A percentile compares a stretch with the other conserved stretches of the same genome.
These are phyloP conservation scores for Fusarium coffeatum DNA, from an alignment of 2,329 filamentous ascomycete species.

Conservation along the genomic window DNA sequence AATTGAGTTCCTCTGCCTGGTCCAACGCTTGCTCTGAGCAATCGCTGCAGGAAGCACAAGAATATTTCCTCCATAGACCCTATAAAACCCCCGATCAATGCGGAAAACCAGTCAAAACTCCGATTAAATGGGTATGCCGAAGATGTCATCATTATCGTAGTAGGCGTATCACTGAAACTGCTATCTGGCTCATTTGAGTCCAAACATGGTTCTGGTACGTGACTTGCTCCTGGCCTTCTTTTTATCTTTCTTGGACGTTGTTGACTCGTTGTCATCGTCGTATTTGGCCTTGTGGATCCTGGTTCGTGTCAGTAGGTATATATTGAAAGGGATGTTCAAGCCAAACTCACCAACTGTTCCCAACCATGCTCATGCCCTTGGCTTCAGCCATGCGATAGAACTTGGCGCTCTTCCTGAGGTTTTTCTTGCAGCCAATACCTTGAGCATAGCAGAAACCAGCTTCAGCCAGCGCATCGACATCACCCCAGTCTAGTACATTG, in stretches of 20 bases:
- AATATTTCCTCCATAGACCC: slow-evolving; percentile 30
- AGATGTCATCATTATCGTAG: slow-evolving; percentile 49
- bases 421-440: slow-evolving; percentile 93
- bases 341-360: slow-evolving; percentile 89
- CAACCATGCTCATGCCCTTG: slow-evolving; percentile 96
- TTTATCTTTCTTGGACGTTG: slow-evolving; percentile 59
- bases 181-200: slow-evolving; percentile 52
- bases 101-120: slow-evolving; percentile 49
- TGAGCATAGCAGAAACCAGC: slow-evolving; percentile 97
- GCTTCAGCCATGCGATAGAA: slow-evolving; percentile 92
- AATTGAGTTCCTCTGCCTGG: slow-evolving; percentile 13
- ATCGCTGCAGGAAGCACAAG: slow-evolving; percentile 27
- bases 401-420: slow-evolving; percentile 91
- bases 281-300: slow-evolving; percentile 99
- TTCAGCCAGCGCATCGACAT: slow-evolving; percentile 92
- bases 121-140: slow-evolving; percentile 49
- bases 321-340: neutral
- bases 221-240: slow-evolving; percentile 82
- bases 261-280: slow-evolving; percentile 72
- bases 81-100: slow-evolving; percentile 36
- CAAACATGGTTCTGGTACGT: slow-evolving; percentile 78
- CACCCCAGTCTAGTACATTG: slow-evolving; percentile 78
- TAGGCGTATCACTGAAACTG: slow-evolving; percentile 33
- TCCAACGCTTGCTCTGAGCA: slow-evolving; percentile 12
- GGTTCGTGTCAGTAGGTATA: slow-evolving; percentile 10